Base-by-base conservation (phyloP, 805 yeast species). In the Wickerhamomyces bisporus region DNA sequence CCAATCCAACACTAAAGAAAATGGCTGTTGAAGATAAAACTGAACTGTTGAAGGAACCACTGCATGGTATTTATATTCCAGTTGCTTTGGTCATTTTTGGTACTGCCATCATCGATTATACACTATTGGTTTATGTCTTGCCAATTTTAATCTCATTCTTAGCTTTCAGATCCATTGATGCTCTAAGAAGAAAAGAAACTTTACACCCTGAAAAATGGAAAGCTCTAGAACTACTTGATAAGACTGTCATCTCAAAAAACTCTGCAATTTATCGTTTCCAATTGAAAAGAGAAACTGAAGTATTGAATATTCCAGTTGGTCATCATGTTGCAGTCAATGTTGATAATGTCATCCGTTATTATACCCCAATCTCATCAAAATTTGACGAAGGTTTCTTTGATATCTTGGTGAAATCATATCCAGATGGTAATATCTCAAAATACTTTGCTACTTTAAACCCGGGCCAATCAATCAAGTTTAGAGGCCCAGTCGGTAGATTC, bases 401-500 rank as follows among this genome's bases (percentile, higher is more conserved):
- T 55, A 69, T 85, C 35, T 64, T 85, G 55, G 84, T 85, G 28
- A 85, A 85, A 61, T 81, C 88, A 3, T 84, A 85, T 57, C 68
- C 75, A 27, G 75, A 77, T 27, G 95, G 95, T 26, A 69, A 60
- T 39, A 86, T 85, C 7, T 81, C 89, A 6, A 77, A 68, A 50
- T 64, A 71, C 45, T 75, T 85, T 60, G 91, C 91, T 5, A 54
- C 68, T 44, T 67, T 85, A 50, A 65, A 62, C 36, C 76, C 76
- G 32, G 91, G 88, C 26, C 78, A 78, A 57, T 68, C 72, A 16
- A 84, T 83, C 15, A 73, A 74, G 44, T 83, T 85, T 53, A 75
- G 78, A 58, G 95, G 95, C 2, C 88, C 93, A 14, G 83, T 83
- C 35, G 93, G 94, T 13, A 71, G 80, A 56, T 76, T 85, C 60